Evolutionary conservation across 768 basidiomycete species (phyloP).

Genomic region (Tricholoma matsutake): DNA sequence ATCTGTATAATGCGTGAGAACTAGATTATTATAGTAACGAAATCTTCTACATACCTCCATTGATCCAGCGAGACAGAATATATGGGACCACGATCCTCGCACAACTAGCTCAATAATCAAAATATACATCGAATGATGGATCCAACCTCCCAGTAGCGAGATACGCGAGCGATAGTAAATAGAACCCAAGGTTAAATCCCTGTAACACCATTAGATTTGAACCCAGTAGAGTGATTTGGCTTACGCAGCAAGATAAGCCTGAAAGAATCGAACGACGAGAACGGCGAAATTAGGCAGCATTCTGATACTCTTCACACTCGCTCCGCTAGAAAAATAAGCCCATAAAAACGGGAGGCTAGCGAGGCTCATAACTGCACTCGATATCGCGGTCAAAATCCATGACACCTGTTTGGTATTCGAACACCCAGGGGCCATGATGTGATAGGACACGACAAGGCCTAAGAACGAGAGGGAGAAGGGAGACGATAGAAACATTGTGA

Average conservation of each 20-base stretch:
- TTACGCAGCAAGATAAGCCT: slow-evolving; percentile 14
- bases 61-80: neutral
- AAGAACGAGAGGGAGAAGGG: slow-evolving; percentile 17
- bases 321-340: slow-evolving; percentile 11
- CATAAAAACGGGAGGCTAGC: slow-evolving; percentile 14
- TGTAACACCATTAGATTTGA: slow-evolving; percentile 40
- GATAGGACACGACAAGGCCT: slow-evolving; percentile 23
- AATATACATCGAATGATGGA: slow-evolving; percentile 31
- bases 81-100: neutral
- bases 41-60: slow-evolving; percentile 28
- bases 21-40: slow-evolving; percentile 22
- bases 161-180: slow-evolving; percentile 32
- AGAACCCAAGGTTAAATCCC: slow-evolving; percentile 27
- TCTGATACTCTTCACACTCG: slow-evolving; percentile 8
- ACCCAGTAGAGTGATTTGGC: neutral
- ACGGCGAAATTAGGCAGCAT: slow-evolving; percentile 6
- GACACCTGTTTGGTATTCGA: slow-evolving; percentile 39
- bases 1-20: slow-evolving; percentile 27
- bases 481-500: neutral
- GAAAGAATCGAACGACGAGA: slow-evolving; percentile 12
- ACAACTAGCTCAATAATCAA: slow-evolving; percentile 28
- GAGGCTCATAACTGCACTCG: slow-evolving; percentile 10
- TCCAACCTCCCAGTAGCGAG: slow-evolving; percentile 51
- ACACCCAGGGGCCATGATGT: slow-evolving; percentile 26
- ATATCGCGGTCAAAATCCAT: slow-evolving; percentile 42